phyloP scores from a whole-genome alignment of 2,329 filamentous ascomycete species.

The Sphaerulina musiva region DNA sequence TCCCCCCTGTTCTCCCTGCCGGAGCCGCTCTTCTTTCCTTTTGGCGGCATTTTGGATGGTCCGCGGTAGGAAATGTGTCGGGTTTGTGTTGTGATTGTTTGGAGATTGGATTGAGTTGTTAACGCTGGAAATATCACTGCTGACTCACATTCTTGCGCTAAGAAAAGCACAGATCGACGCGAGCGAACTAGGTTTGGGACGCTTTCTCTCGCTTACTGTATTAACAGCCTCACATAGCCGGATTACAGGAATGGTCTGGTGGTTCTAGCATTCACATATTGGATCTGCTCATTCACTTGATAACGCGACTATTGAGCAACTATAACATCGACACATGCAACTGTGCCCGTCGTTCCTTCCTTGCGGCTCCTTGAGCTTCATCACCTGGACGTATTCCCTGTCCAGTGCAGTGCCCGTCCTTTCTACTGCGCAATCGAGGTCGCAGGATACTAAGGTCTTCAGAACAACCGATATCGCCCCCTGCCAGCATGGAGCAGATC shows the following conservation, averaged over 20 bases:
- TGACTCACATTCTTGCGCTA: neutral
- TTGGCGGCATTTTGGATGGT: constrained; percentile 41
- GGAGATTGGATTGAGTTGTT: neutral
- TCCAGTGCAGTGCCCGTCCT: neutral
- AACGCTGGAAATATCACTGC: neutral
- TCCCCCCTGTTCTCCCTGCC: constrained; percentile 37
- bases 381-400: constrained; percentile 5
- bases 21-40: constrained; percentile 38
- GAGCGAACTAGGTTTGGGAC: no score
- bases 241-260: neutral
- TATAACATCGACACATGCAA: neutral
- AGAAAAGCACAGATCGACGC: neutral
- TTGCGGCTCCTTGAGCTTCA: constrained; percentile 12
- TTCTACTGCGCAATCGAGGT: neutral
- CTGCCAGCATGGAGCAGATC: neutral
- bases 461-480: constrained; percentile 1
- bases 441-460: neutral
- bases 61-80: constrained; percentile 1
- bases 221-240: neutral
- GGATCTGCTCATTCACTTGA: neutral
- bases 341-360: neutral
- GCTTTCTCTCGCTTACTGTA: no score
- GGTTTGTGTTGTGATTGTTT: neutral
- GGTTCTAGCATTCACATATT: neutral
- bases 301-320: neutral